Conservation (phyloP, 768 basidiomycete species). For the Russula compacta region DNA sequence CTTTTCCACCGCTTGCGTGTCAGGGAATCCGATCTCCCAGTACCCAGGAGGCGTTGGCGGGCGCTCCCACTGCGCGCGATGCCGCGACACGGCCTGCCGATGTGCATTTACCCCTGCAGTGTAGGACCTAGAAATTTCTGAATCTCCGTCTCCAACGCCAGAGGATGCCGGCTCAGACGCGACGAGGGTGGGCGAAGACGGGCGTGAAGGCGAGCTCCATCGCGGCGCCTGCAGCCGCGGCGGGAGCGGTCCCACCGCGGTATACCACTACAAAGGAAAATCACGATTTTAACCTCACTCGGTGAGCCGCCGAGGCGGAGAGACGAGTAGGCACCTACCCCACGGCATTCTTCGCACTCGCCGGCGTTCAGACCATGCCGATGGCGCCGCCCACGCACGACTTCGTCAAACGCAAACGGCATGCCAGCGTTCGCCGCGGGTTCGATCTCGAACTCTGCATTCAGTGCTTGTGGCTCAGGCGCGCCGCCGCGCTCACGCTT, state of each 20-base stretch:
- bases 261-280: constrained; percentile 53
- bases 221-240: constrained; percentile 52
- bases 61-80: constrained; percentile 61
- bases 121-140: background rate
- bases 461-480: background rate
- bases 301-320: background rate
- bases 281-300: background rate
- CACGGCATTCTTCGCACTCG: constrained; percentile 77
- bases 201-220: constrained; percentile 55
- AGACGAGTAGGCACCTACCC: constrained; percentile 36
- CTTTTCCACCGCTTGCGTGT: constrained; percentile 66
- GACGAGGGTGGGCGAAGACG: constrained; percentile 6
- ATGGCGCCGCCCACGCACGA: constrained; percentile 57
- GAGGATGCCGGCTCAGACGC: background rate
- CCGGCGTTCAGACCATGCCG: constrained; percentile 60
- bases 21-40: constrained; percentile 87
- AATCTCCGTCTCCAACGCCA: background rate
- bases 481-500: background rate
- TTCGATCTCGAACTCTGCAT: constrained; percentile 48
- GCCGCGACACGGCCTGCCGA: constrained; percentile 61
- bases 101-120: constrained; percentile 39
- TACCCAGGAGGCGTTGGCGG: constrained; percentile 76
- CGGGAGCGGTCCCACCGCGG: constrained; percentile 65
- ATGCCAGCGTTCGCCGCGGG: constrained; percentile 55
- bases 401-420: constrained; percentile 63